phyloP scores from a whole-genome alignment of 805 yeast genomes.

The Saccharomycopsis fibuligera region DNA sequence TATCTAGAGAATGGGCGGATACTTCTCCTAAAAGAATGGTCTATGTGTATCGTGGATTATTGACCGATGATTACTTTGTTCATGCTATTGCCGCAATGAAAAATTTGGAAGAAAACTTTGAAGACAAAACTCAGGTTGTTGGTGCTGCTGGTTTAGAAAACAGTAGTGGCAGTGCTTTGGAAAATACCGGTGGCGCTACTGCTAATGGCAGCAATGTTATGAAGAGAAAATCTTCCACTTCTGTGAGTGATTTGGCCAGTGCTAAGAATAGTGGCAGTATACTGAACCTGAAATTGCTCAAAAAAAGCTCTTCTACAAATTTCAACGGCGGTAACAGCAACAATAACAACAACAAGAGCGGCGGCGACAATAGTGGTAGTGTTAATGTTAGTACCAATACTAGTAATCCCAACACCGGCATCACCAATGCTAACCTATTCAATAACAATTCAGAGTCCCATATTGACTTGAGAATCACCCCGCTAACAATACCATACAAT shows the following conservation, averaged over 20 bases:
- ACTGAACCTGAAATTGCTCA: too few relatives aligned
- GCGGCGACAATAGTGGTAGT: not conserved
- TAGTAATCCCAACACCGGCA: not conserved
- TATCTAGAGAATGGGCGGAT: conserved; percentile 87
- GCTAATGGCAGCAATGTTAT: not conserved
- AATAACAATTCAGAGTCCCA: conserved; percentile 29
- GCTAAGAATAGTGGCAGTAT: not conserved
- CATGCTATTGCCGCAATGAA: conserved; percentile 65
- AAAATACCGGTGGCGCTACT: not conserved
- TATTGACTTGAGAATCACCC: conserved; percentile 34
- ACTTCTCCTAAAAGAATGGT: conserved; percentile 88
- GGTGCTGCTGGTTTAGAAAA: conserved; percentile 12
- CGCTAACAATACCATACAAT: conserved; percentile 30
- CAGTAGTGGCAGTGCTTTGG: not conserved
- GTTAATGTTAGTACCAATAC: not conserved
- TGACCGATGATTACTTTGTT: conserved; percentile 67
- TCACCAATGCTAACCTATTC: too few relatives aligned
- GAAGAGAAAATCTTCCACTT: not conserved
- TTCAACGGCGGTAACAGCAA: not conserved
- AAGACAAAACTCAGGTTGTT: conserved; percentile 26
- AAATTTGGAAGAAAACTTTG: conserved; percentile 18
- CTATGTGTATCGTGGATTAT: conserved; percentile 72
- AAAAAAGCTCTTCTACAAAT: not conserved
- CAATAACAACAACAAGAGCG: not conserved
- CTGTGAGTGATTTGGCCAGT: not conserved